Base-by-base conservation (phyloP, 768 basidiomycete species). In the Daedaleopsis sinensis region DNA sequence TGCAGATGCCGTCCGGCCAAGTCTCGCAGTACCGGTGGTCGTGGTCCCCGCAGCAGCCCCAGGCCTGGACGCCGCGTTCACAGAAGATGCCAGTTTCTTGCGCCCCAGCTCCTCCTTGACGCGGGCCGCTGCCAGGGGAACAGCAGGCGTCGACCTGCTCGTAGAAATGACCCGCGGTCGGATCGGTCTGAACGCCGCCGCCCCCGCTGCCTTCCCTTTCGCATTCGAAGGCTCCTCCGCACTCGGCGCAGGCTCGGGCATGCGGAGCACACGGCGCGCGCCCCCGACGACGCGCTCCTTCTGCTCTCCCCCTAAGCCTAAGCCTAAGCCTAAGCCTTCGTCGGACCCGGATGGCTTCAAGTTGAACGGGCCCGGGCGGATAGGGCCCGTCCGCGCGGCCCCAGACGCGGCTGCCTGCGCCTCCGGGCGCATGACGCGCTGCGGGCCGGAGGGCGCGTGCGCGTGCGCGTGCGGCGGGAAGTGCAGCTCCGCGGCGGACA, bases 221-320 rank as follows among this genome's bases (percentile, higher is more conserved):
- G n/a, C n/a, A n/a, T n/a, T n/a, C n/a, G n/a, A n/a, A n/a, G n/a
- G n/a, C n/a, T 38, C 51, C 13, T 44, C 47, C 1, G 38, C 44
- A 23, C 10, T 19, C 59, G 36, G 13, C 11, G 38, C 38, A 12
- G 50, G n/a, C 44, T 36, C 47, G 2, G 62, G 54, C 23, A 66
- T 27, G 1, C 62, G 60, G 15, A 67, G 46, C 2, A 71, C 68
- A 9, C 70, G 63, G 35, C 70, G 21, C 6, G 70, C 68, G 2
- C 70, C 68, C 11, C 70, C 65, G 0, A 65, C 54, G 39, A 65
- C 64, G 18, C 68, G 68, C 21, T 62, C 57, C 27, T 61, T 60
- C 39, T 47, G 49, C 46, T 62, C 63, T 23, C 36, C 49, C 0
- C 47, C 32, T 2, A 61, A 56, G n/a, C 46, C 61, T 49, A n/a